Percentiles rank a stretch among this genome's conserved stretches.
Evolutionary conservation across 2,329 filamentous ascomycete genomes (phyloP).

Genomic region (Grosmannia clavigera): DNA sequence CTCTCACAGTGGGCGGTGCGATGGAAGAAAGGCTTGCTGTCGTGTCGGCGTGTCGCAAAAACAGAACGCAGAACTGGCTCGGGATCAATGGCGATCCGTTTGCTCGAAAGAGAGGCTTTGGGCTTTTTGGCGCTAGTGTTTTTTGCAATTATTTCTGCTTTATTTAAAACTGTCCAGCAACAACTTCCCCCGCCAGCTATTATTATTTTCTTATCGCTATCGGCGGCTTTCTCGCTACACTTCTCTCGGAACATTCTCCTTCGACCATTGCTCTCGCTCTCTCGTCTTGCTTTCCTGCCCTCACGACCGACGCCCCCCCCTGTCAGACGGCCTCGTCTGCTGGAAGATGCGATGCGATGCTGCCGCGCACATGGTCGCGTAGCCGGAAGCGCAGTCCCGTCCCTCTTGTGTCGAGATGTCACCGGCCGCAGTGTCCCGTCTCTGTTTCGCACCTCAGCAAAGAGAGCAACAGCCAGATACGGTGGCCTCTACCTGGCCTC

Average conservation of each 20-base stretch:
- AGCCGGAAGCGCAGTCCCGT: conserved; percentile 2
- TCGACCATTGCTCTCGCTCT: background rate
- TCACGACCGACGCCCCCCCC: background rate
- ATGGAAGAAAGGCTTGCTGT: background rate
- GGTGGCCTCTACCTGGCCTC: background rate
- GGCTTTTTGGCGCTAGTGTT: background rate
- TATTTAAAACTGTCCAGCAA: background rate
- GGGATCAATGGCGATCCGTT: background rate
- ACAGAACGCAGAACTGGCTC: background rate
- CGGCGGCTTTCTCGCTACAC: background rate
- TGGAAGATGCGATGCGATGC: conserved; percentile 13
- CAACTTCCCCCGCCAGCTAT: background rate
- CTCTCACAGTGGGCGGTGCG: background rate
- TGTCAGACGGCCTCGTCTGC: background rate
- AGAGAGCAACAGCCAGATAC: background rate
- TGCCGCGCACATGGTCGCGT: conserved; percentile 5
- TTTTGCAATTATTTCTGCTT: background rate
- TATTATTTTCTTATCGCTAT: background rate
- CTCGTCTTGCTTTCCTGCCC: background rate
- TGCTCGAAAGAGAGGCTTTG: background rate
- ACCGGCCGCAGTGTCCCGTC: background rate
- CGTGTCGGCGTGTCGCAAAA: background rate
- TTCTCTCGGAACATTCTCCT: background rate
- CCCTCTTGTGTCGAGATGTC: background rate
- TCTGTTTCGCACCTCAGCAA: background rate